These are phyloP conservation scores for Botryobasidium botryosum DNA, from an alignment of 768 basidiomycete genomes.

Conservation along the genomic window DNA sequence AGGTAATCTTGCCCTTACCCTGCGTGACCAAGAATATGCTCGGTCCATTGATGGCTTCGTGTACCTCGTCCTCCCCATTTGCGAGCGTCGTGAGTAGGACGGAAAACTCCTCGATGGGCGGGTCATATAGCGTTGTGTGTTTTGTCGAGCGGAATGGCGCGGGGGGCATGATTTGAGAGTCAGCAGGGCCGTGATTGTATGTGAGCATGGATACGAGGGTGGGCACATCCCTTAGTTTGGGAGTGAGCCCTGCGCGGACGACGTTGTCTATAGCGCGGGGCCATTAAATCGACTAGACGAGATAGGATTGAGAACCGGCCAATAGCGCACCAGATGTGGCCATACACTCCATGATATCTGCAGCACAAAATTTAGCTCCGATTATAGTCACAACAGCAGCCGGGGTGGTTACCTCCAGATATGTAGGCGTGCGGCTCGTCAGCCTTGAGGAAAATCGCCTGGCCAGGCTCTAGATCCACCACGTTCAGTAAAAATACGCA, in stretches of 20 bases:
- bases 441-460: slow-evolving; percentile 89
- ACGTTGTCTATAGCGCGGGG: slow-evolving; percentile 54
- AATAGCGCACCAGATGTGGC: slow-evolving; percentile 54
- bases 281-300: not conserved
- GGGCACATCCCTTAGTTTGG: slow-evolving; percentile 85
- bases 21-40: slow-evolving; percentile 66
- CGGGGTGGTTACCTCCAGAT: slow-evolving; percentile 49
- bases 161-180: slow-evolving; percentile 54
- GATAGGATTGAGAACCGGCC: not conserved
- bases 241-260: slow-evolving; percentile 93
- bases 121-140: slow-evolving; percentile 53
- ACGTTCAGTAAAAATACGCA: slow-evolving; percentile 84
- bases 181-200: slow-evolving; percentile 53
- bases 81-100: slow-evolving; percentile 48
- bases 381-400: not conserved
- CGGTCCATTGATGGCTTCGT: slow-evolving; percentile 59
- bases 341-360: slow-evolving; percentile 99
- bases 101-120: slow-evolving; percentile 86
- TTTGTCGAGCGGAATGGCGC: slow-evolving; percentile 28
- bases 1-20: slow-evolving; percentile 41
- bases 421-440: slow-evolving; percentile 97
- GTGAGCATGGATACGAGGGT: slow-evolving; percentile 81
- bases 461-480: slow-evolving; percentile 56
- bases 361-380: not conserved
- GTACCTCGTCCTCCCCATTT: slow-evolving; percentile 24